Conservation (phyloP, 768 basidiomycete genomes). For the Kwoniella dejecticola region DNA sequence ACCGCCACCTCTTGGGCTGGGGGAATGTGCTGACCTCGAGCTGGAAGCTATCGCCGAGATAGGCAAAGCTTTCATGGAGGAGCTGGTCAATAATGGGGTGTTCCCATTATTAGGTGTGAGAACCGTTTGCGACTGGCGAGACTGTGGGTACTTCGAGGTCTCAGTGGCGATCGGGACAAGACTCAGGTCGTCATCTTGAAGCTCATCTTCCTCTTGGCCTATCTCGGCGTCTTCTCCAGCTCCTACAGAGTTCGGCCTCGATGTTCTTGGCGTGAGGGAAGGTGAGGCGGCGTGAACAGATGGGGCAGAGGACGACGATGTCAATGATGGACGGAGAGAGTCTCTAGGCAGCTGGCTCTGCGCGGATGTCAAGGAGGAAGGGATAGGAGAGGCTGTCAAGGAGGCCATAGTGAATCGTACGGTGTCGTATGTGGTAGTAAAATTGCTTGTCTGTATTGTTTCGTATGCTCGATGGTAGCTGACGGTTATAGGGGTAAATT, state of each 20-base stretch:
- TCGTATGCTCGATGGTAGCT: too few relatives aligned
- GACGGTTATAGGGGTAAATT: too few relatives aligned
- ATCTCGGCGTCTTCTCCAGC: background rate
- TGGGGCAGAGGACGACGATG: slow-evolving; percentile 3
- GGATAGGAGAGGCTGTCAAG: slow-evolving; percentile 5
- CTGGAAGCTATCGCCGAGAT: background rate
- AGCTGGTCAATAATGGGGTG: slow-evolving; percentile 7
- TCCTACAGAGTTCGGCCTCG: background rate
- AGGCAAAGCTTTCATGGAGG: slow-evolving; percentile 1
- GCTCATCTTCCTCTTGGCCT: background rate
- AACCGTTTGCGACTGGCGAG: background rate
- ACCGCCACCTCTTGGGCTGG: slow-evolving; percentile 14
- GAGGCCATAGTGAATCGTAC: background rate
- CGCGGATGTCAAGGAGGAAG: background rate
- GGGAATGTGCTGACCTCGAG: slow-evolving; percentile 4
- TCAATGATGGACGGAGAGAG: slow-evolving; percentile 6
- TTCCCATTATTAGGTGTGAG: background rate
- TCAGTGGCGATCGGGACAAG: background rate
- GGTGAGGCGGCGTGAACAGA: background rate
- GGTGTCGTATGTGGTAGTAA: too few relatives aligned
- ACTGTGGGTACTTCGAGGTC: background rate
- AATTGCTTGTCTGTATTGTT: too few relatives aligned
- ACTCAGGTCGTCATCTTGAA: slow-evolving; percentile 4
- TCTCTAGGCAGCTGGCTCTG: slow-evolving; percentile 1
- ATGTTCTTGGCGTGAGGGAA: background rate